Conservation (phyloP, 2,329 filamentous ascomycete species). For the Ascosphaera aggregata region DNA sequence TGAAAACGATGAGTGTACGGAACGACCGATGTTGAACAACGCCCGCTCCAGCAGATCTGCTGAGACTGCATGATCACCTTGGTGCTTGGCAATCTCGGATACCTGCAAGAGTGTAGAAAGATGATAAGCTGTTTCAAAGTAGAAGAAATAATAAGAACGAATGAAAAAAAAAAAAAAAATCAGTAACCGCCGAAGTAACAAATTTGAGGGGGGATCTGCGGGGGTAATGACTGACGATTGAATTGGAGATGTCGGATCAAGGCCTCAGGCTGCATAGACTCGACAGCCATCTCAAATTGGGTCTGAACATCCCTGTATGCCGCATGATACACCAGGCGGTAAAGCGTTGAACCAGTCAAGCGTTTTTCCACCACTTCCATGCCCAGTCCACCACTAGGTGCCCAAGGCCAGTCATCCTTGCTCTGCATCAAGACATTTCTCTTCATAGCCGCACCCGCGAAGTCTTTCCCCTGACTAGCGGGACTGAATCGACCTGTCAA, state of each 20-base stretch:
- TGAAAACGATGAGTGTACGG: constrained; percentile 61
- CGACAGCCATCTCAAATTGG: constrained; percentile 58
- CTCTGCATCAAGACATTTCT: constrained; percentile 70
- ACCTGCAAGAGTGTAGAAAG: constrained; percentile 86
- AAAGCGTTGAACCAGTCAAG: constrained; percentile 40
- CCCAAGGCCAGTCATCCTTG: constrained; percentile 67
- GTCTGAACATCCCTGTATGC: constrained; percentile 52
- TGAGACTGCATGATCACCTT: constrained; percentile 66
- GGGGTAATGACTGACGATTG: constrained; percentile 24
- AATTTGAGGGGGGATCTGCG: background rate
- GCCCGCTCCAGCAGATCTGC: constrained; percentile 78
- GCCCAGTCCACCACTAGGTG: constrained; percentile 54
- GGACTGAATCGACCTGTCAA: constrained; percentile 28
- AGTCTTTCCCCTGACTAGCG: constrained; percentile 34
- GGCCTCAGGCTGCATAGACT: constrained; percentile 59
- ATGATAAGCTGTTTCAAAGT: constrained; percentile 42
- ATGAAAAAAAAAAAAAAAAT: background rate
- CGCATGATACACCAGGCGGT: constrained; percentile 51
- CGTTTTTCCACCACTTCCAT: constrained; percentile 46
- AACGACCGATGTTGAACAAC: constrained; percentile 80
- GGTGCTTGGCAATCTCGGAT: constrained; percentile 75
- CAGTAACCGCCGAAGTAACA: constrained; percentile 11
- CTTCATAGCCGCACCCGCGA: constrained; percentile 47
- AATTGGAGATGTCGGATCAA: constrained; percentile 52
- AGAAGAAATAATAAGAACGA: background rate